Evolutionary conservation across 371 early-diverging fungal species (phyloP).

Genomic region (Mortierella sp.): DNA sequence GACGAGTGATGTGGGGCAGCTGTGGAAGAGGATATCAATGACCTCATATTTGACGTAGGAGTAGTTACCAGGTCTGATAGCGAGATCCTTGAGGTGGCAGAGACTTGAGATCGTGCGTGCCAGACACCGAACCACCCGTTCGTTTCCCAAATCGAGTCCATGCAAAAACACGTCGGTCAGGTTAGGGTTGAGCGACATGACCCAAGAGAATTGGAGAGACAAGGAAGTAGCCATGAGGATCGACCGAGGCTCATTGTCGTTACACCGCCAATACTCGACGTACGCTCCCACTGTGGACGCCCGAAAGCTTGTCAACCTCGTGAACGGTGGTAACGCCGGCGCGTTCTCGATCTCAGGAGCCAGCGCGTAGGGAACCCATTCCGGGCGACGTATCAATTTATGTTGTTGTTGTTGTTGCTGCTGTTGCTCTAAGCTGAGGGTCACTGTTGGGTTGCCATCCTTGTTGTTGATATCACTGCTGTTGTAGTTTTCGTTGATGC

Average conservation of each 20-base stretch:
- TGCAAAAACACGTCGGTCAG: neutral
- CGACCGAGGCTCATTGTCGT: too few species aligned
- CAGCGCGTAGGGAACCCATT: neutral
- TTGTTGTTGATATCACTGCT: too few species aligned
- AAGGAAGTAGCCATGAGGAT: too few species aligned
- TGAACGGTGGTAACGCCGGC: neutral
- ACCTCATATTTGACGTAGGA: neutral
- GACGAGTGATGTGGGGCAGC: neutral
- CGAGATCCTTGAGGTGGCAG: neutral
- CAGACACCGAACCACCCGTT: neutral
- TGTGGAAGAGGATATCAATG: neutral
- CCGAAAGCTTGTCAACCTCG: neutral
- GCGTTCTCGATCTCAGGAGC: neutral
- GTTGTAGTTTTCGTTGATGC: too few species aligned
- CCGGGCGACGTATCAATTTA: neutral
- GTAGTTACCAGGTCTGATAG: too few species aligned
- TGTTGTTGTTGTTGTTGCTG: neutral
- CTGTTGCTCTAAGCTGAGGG: too few species aligned
- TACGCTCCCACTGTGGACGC: neutral
- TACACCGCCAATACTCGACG: too few species aligned
- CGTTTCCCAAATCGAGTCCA: neutral
- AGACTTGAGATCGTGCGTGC: neutral
- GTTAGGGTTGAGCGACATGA: neutral
- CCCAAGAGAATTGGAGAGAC: neutral
- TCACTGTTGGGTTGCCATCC: too few species aligned